phyloP scores from a whole-genome alignment of 257 asterid genomes.

The Agastache rugosa region DNA sequence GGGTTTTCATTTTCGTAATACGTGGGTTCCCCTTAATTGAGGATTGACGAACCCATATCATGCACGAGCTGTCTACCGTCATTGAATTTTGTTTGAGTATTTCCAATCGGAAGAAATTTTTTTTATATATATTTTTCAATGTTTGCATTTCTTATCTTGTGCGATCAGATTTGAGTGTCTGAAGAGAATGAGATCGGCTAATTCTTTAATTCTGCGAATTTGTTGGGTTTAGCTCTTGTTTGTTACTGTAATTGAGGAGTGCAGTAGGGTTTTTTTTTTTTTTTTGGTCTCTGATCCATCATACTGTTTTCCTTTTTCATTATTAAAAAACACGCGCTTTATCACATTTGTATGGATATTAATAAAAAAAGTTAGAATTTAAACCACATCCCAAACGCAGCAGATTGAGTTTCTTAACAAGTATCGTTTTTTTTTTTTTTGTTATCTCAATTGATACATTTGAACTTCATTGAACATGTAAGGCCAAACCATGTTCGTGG shows the following conservation, averaged over 20 bases:
- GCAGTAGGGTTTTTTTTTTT: conserved; percentile 33
- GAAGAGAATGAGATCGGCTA: conserved; percentile 29
- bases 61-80: not conserved
- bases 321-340: not conserved
- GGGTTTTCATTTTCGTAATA: not conserved
- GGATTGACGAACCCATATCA: not conserved
- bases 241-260: conserved; percentile 8
- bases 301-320: not conserved
- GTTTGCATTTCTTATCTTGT: conserved; percentile 15
- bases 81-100: conserved; percentile 12
- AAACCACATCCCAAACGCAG: conserved; percentile 19
- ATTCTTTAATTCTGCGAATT: not conserved
- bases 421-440: not conserved
- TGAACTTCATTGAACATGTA: conserved; percentile 10
- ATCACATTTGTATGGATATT: not conserved
- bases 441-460: not conserved
- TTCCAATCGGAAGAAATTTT: not conserved
- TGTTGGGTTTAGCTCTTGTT: not conserved
- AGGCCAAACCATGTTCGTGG: not conserved
- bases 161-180: conserved; percentile 33
- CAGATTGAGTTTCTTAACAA: conserved; percentile 4
- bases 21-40: conserved; percentile 10
- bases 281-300: conserved; percentile 21
- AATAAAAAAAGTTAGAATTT: not conserved
- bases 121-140: not conserved